Base-by-base conservation (phyloP, 495 filamentous ascomycete species). In the Aspergillus sclerotioniger region DNA sequence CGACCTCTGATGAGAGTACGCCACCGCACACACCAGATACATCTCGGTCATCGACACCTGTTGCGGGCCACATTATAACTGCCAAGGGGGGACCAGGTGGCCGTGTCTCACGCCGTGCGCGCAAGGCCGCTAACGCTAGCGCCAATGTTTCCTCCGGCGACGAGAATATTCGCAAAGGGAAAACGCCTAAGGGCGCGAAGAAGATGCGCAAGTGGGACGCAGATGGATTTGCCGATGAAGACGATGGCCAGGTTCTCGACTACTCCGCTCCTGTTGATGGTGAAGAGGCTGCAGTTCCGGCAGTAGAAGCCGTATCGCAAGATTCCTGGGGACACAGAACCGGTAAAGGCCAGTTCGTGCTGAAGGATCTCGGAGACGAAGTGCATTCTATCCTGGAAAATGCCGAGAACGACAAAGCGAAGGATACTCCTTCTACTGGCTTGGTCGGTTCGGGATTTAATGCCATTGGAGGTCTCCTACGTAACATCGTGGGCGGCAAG, bases 401-500 rank as follows among this genome's bases (percentile, higher is more conserved):
- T 43, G 86, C 88, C 6, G 85, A 88, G 39, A 79, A 82, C 21
- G 83, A 83, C 49, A 89, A 87, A 68, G 76, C 79, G 37, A 79
- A 80, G 13, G 67, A 72, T 0, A 66, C 76, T 41, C 59, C 74
- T 4, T 65, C 78, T 2, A 76, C 75, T 28, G 90, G 91, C 3
- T 70, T 97, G 17, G 83, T 96, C 25, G 87, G 86, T 54, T 86
- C 91, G 7, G 82, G 91, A 46, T 73, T 94, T 53, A 90, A 84
- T 63, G 87, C 87, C 2, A 89, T 96, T 56, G 84, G 90, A 8
- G 88, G 90, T 20, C 85, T 98, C 37, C 94, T 98, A 77, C 85
- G 90, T 56, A 96, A 96, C 67, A 87, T 98, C 50, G 87, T 98
- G 6, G 94, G 94, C 45, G 94, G 95, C 19, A 96, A 96, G 75